Percentiles rank a stretch among this genome's conserved stretches.
phyloP scores from a whole-genome alignment of 371 early-diverging fungal genomes.

The Blakeslea trispora region DNA sequence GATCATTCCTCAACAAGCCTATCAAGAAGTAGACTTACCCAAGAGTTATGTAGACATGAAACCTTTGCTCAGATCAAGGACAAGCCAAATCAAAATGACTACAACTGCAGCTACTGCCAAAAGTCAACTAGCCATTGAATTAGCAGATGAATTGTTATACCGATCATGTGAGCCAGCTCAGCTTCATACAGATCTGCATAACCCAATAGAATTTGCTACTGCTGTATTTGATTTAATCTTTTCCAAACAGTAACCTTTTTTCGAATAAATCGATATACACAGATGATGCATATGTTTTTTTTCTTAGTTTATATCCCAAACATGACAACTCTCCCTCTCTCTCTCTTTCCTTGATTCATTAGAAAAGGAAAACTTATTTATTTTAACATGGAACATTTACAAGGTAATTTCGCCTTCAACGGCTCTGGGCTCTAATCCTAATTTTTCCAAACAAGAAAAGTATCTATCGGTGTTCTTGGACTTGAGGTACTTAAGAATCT shows the following conservation, averaged over 20 bases:
- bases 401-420: conserved; percentile 73
- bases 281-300: too few species aligned
- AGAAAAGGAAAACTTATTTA: not conserved
- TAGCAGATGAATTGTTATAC: conserved; percentile 8
- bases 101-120: too few species aligned
- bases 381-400: conserved; percentile 25
- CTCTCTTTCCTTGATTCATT: not conserved
- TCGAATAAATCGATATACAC: too few species aligned
- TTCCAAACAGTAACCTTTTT: not conserved
- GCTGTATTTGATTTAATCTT: conserved; percentile 1
- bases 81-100: too few species aligned
- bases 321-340: not conserved
- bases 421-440: conserved; percentile 71
- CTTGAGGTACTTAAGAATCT: conserved; percentile 89
- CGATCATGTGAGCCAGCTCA: not conserved
- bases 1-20: conserved; percentile 19
- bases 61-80: too few species aligned
- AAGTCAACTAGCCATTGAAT: not conserved
- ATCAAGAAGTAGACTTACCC: conserved; percentile 8
- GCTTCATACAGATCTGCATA: too few species aligned
- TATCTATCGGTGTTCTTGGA: conserved; percentile 72
- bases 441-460: conserved; percentile 64
- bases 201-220: not conserved
- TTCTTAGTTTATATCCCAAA: too few species aligned
- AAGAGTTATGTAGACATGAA: conserved; percentile 6